A percentile compares a stretch with the other conserved stretches of the same genome.
Conservation (phyloP, 257 asterid species). For the Capsicum rhomboideum region DNA sequence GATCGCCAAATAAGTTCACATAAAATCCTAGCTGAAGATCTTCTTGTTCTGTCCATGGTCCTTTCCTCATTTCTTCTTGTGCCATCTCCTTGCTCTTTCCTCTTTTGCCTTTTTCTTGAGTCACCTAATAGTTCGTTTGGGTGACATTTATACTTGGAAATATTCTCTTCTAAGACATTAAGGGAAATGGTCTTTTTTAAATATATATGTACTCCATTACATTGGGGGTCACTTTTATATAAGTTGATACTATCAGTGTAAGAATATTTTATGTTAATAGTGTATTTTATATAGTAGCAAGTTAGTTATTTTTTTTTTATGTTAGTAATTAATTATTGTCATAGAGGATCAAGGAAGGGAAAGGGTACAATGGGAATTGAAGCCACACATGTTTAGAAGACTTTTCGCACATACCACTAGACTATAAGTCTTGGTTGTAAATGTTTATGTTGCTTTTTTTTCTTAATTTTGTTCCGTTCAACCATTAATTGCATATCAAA, state of each 20-base stretch:
- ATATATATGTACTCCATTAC: neutral
- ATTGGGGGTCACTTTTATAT: neutral
- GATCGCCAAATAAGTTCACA: conserved; percentile 81
- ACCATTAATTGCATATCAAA: neutral
- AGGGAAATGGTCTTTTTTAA: neutral
- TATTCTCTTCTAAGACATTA: neutral
- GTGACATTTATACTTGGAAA: conserved; percentile 15
- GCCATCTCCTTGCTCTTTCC: conserved; percentile 17
- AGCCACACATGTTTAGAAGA: neutral
- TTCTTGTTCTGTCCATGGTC: conserved; percentile 91
- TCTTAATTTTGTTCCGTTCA: neutral
- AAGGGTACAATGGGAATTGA: neutral
- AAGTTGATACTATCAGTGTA: neutral
- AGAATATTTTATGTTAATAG: neutral
- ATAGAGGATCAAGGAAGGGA: neutral
- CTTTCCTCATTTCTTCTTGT: conserved; percentile 39
- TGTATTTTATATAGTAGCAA: no score
- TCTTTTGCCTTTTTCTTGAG: neutral
- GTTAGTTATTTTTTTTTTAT: no score
- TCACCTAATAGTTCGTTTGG: neutral
- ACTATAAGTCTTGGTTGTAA: neutral
- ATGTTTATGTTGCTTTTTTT: neutral
- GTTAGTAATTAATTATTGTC: no score
- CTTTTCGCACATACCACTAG: neutral
- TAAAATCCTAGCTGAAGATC: conserved; percentile 65